A percentile compares a stretch with the other conserved stretches of the same genome.
Evolutionary conservation across 2,329 filamentous ascomycete genomes (phyloP).

Genomic region (Beauveria sp.): DNA sequence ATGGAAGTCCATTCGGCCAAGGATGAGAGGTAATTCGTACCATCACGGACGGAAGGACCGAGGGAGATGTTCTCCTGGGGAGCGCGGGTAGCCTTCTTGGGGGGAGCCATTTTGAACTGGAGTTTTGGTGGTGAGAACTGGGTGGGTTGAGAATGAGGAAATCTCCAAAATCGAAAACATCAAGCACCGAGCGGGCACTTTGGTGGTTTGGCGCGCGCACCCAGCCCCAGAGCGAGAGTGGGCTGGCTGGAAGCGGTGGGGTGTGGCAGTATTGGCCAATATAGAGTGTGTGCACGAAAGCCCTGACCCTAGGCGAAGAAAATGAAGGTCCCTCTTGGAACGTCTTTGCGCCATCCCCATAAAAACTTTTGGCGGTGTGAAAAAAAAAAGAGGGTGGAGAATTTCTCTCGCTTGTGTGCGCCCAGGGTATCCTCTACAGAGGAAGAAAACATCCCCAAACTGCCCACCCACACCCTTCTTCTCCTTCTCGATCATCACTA

Average conservation of each 20-base stretch:
- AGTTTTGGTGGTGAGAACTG: background rate
- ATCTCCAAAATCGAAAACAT: conserved; percentile 15
- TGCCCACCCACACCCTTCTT: background rate
- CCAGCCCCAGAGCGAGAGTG: background rate
- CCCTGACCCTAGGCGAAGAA: conserved; percentile 25
- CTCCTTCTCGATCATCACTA: conserved; percentile 27
- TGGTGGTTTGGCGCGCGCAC: conserved; percentile 17
- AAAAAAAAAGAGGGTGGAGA: conserved; percentile 15
- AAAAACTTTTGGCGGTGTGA: background rate
- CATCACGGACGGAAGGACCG: conserved; percentile 93
- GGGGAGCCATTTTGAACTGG: conserved; percentile 59
- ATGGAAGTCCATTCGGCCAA: too few species aligned
- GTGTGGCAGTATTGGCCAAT: conserved; percentile 26
- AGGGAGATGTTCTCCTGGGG: conserved; percentile 97
- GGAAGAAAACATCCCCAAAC: conserved; percentile 3
- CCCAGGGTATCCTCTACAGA: background rate
- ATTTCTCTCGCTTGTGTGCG: background rate
- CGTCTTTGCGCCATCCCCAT: background rate
- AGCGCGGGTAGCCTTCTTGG: conserved; percentile 80
- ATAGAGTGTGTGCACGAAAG: conserved; percentile 8
- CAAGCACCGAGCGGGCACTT: conserved; percentile 16
- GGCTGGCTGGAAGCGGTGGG: conserved; percentile 25
- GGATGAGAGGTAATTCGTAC: conserved; percentile 40
- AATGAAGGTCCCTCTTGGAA: background rate
- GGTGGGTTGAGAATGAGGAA: conserved; percentile 15